Conservation (phyloP, 257 asterid genomes). For the Leonotis leonurus region DNA sequence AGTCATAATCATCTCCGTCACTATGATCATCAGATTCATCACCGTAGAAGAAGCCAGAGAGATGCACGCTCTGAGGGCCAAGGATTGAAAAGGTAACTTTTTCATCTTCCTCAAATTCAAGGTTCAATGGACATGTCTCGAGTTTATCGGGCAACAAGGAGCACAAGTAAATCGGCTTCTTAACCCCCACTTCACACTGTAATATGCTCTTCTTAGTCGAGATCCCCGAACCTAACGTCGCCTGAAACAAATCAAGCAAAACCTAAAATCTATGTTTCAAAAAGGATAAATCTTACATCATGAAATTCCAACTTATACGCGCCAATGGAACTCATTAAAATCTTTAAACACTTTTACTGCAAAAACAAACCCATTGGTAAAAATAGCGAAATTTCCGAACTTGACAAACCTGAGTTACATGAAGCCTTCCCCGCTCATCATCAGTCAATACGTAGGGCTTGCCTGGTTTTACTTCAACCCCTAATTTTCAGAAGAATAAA, state of each 20-base stretch:
- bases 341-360: not conserved
- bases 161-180: constrained; percentile 64
- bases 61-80: constrained; percentile 70
- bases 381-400: not conserved
- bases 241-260: too few relatives aligned
- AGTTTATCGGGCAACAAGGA: constrained; percentile 61
- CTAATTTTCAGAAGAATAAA: constrained; percentile 31
- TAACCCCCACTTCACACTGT: constrained; percentile 79
- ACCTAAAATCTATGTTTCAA: not conserved
- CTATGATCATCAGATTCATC: constrained; percentile 24
- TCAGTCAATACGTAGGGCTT: constrained; percentile 47
- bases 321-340: not conserved
- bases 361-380: not conserved
- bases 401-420: constrained; percentile 65
- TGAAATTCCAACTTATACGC: not conserved
- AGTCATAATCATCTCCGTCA: constrained; percentile 31
- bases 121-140: constrained; percentile 72
- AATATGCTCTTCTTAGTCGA: constrained; percentile 55
- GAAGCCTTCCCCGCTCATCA: constrained; percentile 60
- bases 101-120: constrained; percentile 81
- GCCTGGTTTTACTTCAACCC: constrained; percentile 72
- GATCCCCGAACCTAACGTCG: constrained; percentile 63
- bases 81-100: constrained; percentile 63
- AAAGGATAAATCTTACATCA: constrained; percentile 4
- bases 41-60: constrained; percentile 80